Conservation (phyloP, 2,329 filamentous ascomycete species). For the Fragosphaeria purpurea region DNA sequence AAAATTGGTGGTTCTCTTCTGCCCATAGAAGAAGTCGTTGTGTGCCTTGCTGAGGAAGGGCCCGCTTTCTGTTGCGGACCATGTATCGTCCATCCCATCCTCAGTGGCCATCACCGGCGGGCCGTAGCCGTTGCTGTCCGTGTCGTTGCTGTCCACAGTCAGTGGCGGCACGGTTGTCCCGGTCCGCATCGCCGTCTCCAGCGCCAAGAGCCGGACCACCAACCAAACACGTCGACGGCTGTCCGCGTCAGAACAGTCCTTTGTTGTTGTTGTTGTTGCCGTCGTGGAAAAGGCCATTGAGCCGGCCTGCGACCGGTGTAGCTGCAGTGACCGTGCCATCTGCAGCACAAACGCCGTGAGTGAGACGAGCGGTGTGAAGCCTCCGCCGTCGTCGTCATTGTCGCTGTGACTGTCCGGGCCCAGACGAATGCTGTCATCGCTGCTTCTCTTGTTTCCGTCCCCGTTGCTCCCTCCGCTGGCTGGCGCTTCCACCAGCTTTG, state of each 20-base stretch:
- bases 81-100: no score
- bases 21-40: no score
- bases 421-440: no score
- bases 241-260: constrained; percentile 13
- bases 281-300: constrained; percentile 3
- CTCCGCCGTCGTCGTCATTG: not conserved
- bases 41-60: no score
- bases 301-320: constrained; percentile 10
- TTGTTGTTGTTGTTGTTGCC: not conserved
- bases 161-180: no score
- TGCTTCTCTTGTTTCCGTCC: not conserved
- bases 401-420: not conserved
- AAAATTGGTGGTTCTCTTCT: no score
- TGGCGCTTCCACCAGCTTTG: constrained; percentile 16
- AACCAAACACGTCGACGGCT: constrained; percentile 16
- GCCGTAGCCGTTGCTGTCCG: no score
- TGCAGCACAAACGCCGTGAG: constrained; percentile 15
- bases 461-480: constrained; percentile 9
- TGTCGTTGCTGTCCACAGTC: no score
- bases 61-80: no score
- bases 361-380: constrained; percentile 11
- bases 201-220: constrained; percentile 18
- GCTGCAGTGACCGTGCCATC: constrained; percentile 15
- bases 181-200: constrained; percentile 17
- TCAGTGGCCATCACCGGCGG: no score